Evolutionary conservation across 345 rosid genomes (phyloP), one percentile per base, ranked within the genome.

Genomic region (Schrenkiella parvula): DNA sequence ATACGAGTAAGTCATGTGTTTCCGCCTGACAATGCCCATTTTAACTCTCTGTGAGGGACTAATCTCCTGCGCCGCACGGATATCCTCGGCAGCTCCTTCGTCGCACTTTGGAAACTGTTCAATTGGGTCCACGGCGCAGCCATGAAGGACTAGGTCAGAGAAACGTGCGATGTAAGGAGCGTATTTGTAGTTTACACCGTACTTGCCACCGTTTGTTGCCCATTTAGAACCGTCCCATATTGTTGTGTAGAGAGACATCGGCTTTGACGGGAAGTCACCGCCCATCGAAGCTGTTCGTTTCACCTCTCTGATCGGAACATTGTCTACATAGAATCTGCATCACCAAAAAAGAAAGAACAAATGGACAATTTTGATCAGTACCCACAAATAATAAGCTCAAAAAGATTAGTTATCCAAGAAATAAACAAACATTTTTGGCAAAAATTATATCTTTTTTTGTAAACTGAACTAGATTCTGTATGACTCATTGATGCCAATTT

Each of bases 161-260:
- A 95, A 89, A 58, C 79, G 59, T 0, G 93, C 81, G 0, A 88
- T 68, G 10, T 84, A 95, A 22, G 99, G 99, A 2, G 96, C 88
- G n/a, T 95, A 95, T 75, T 88, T 91, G 88, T 95, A 95, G 64
- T 89, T 95, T 31, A 91, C 92, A 76, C 88, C 84, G 60, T 95
- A 95, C 64, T 89, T 95, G 44, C 99, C 99, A 59, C 98, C 98
- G 56, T 88, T 84, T 23, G 99, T 95, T 13, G 98, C 98, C 98
- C 98, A 93, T 64, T 80, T 81, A 10, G 97, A 93, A 8, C 90
- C 98, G 41, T 93, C 98, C 98, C 98, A 93, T 62, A 93, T 91
- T 29, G 98, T 93, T 54, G 96, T 89, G 57, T 93, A 93, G 51
- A 93, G 70, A 15, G 98, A 89, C 98, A 93, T 93, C 5, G 97